Evolutionary conservation across 176 grass and related monocot species (phyloP), one percentile per base, ranked within the genome.

Genomic region (Avena sativa): DNA sequence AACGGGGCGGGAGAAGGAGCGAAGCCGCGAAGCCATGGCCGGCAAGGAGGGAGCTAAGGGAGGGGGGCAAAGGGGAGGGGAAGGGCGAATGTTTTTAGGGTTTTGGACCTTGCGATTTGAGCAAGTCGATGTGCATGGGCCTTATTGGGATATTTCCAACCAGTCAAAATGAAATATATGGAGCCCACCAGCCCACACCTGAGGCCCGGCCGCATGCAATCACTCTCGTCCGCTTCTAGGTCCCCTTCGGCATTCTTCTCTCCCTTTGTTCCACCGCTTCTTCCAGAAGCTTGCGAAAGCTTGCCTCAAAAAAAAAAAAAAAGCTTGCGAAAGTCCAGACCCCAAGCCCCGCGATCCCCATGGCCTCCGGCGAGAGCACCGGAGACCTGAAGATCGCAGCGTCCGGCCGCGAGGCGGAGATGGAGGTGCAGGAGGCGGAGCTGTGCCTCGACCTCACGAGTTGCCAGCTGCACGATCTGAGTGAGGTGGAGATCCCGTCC

Each of bases 381-480:
- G 79, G 25, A 44, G 79, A 76, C 87, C 36, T 11, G 19, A 70
- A 20, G 78, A n/a, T 17, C 21, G 50, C 51, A n/a, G 74, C 20
- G 10, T 19, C 25, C 15, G 70, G 61, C 13, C 74, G 20, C 4
- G 76, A 66, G 77, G 86, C 47, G 73, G 84, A 87, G 12, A 87
- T 83, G 84, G 85, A 87, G 81, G 84, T 43, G 70, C 71, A 74
- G 61, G 81, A 80, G 60, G 80, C 75, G 36, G 73, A 49, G 36
- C 51, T 44, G 28, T 94, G 83, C 70, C 85, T 99, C 26, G 97
- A 99, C 83, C 87, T 99, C 40, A 94, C 94, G 70, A 94, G 93
- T 74, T 99, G 91, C 68, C 92, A 99, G 84, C 88, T 99, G 56
- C 92, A 91, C 85, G 97, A 99, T 87, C 90, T 99, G 32, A 77